Evolutionary conservation across 179 eudicot genomes (phyloP).

Genomic region (Dionaea muscipula): DNA sequence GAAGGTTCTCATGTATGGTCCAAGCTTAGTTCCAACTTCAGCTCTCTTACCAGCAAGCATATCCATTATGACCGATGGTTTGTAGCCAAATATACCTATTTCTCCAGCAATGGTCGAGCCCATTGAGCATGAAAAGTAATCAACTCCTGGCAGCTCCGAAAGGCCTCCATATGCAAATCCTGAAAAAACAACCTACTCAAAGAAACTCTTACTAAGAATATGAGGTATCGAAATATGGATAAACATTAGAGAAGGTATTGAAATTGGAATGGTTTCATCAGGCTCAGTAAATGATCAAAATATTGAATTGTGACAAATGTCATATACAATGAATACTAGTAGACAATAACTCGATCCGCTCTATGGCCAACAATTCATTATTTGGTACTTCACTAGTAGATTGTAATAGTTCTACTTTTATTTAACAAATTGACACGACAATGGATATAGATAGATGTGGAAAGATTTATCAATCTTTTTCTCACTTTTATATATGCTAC

Average conservation of each 20-base stretch:
- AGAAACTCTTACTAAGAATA: conserved; percentile 13
- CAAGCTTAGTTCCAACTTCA: conserved; percentile 75
- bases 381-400: too few species aligned
- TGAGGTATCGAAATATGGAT: conserved; percentile 5
- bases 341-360: too few species aligned
- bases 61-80: conserved; percentile 68
- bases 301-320: too few species aligned
- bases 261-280: conserved; percentile 1
- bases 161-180: conserved; percentile 86
- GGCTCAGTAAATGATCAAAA: neutral
- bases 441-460: too few species aligned
- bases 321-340: too few species aligned
- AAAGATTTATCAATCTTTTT: too few species aligned
- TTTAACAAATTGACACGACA: too few species aligned
- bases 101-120: conserved; percentile 86
- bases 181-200: conserved; percentile 67
- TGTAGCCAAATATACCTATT: conserved; percentile 81
- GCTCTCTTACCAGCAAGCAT: conserved; percentile 98
- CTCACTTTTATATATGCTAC: too few species aligned
- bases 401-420: too few species aligned
- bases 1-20: conserved; percentile 77
- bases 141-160: conserved; percentile 75
- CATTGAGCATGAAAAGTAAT: conserved; percentile 80
- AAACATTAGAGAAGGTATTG: neutral
- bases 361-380: too few species aligned